Conservation (phyloP, 129 eudicot genomes). For the Chrysanthemum makinoi region DNA sequence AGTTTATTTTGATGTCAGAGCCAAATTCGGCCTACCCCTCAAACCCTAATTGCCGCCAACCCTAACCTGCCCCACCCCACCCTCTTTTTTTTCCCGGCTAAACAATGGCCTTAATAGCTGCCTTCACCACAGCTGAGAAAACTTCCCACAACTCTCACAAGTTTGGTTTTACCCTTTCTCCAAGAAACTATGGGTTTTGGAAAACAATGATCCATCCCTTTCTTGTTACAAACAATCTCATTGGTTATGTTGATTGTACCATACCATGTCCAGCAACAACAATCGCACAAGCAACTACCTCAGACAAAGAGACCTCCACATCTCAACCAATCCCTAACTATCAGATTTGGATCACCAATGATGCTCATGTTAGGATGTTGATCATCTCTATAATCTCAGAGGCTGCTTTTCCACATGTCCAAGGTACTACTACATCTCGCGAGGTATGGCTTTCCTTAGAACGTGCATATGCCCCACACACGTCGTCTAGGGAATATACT, state of each 20-base stretch:
- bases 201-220: background rate
- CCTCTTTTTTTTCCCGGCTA: background rate
- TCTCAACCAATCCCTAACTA: background rate
- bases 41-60: conserved; percentile 1
- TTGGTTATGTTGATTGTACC: background rate
- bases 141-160: background rate
- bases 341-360: background rate
- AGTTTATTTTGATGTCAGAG: conserved; percentile 4
- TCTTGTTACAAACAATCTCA: background rate
- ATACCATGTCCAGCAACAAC: no score
- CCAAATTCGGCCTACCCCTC: background rate
- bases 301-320: background rate
- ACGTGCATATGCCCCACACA: background rate
- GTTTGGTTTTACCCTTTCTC: conserved; percentile 1
- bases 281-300: no score
- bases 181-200: background rate
- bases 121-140: background rate
- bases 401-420: background rate
- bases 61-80: background rate
- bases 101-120: background rate
- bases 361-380: background rate
- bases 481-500: no score
- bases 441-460: background rate
- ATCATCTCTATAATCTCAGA: background rate
- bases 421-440: background rate